Percentiles rank a stretch among this genome's conserved stretches.
These are phyloP conservation scores for Coemansia sp. DNA, from an alignment of 192 early-diverging fungal genomes.

Conservation along the genomic window DNA sequence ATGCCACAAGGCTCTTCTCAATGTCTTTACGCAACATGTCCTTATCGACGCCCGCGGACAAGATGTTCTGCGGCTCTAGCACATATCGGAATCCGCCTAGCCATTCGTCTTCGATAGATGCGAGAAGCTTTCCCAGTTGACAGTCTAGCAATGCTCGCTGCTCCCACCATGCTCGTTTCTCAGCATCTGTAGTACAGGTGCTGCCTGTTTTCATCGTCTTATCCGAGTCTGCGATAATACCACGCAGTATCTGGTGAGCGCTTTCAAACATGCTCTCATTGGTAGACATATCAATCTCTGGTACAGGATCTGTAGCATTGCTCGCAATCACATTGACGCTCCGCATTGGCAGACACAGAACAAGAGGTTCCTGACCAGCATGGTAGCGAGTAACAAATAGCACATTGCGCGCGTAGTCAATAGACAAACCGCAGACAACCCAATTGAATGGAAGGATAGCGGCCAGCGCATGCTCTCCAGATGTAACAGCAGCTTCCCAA, in stretches of 20 bases:
- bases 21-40: conserved; percentile 11
- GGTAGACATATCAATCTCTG: not conserved
- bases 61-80: conserved; percentile 15
- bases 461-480: conserved; percentile 22
- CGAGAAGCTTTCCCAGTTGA: conserved; percentile 62
- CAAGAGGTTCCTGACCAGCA: conserved; percentile 52
- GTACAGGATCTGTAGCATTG: not conserved
- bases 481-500: conserved; percentile 9
- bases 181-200: conserved; percentile 54
- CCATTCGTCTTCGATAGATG: conserved; percentile 75
- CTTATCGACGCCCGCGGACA: not conserved
- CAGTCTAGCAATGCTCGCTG: conserved; percentile 68
- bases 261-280: conserved; percentile 52
- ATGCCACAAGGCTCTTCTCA: conserved; percentile 15
- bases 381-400: conserved; percentile 71
- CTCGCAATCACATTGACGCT: conserved; percentile 42
- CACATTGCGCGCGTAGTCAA: conserved; percentile 65
- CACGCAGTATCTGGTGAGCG: conserved; percentile 48
- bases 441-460: conserved; percentile 64
- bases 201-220: conserved; percentile 61
- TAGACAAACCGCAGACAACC: conserved; percentile 76
- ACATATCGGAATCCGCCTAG: conserved; percentile 74
- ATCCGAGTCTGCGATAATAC: conserved; percentile 70
- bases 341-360: conserved; percentile 73
- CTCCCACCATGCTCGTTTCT: conserved; percentile 84